Conservation (phyloP, 192 early-diverging fungal genomes). For the Spizellomyces punctatus region DNA sequence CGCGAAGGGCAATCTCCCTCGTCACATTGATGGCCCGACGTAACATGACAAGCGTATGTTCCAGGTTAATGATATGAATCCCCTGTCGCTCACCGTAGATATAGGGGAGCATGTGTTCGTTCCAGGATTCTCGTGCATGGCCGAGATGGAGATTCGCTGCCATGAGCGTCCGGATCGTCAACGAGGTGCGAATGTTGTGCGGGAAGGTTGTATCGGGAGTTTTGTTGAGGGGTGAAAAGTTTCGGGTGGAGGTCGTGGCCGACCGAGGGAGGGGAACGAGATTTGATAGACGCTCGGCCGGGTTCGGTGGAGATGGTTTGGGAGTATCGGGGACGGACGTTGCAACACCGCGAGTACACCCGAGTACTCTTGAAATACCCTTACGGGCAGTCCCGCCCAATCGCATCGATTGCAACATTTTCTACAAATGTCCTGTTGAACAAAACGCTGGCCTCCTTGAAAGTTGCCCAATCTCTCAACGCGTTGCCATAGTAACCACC, state of each 20-base stretch:
- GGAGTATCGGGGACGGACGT: no score
- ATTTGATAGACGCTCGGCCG: neutral
- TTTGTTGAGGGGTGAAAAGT: slow-evolving; percentile 1
- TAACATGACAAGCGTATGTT: slow-evolving; percentile 83
- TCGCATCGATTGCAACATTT: no score
- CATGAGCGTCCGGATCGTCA: slow-evolving; percentile 46
- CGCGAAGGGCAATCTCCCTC: slow-evolving; percentile 68
- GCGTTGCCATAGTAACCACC: no score
- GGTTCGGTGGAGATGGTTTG: neutral
- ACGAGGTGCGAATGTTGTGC: slow-evolving; percentile 24
- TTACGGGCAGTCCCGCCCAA: no score
- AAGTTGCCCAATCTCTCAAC: no score
- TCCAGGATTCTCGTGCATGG: slow-evolving; percentile 75
- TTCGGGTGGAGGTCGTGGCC: neutral
- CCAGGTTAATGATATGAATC: slow-evolving; percentile 91
- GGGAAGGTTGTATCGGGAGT: slow-evolving; percentile 10
- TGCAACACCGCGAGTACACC: no score
- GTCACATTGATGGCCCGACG: slow-evolving; percentile 79
- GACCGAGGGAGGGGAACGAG: neutral
- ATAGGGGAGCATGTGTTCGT: slow-evolving; percentile 79
- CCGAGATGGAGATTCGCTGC: slow-evolving; percentile 90
- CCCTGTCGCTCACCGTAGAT: slow-evolving; percentile 89
- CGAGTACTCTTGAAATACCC: no score
- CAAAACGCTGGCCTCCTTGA: no score
- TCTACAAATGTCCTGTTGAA: no score